These are phyloP conservation scores for Microcyclosporella mali DNA, from an alignment of 2,329 filamentous ascomycete species.

Conservation along the genomic window DNA sequence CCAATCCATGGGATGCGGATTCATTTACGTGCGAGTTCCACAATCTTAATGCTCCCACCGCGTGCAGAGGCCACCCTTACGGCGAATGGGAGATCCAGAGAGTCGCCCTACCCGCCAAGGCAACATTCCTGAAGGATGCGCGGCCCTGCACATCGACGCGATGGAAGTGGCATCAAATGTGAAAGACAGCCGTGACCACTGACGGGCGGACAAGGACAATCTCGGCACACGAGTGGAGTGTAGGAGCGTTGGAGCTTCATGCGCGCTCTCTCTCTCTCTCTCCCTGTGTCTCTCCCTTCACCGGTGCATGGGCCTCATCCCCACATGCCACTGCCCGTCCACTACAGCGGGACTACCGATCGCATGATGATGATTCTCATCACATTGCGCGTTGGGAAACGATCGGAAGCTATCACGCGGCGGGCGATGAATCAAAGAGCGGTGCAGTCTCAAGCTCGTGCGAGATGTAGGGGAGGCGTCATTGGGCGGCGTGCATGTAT, in stretches of 20 bases:
- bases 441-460: no score
- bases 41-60: slow-evolving; percentile 9
- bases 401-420: no score
- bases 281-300: no score
- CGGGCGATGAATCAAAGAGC: no score
- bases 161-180: slow-evolving; percentile 1
- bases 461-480: no score
- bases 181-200: no score
- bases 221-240: slow-evolving; percentile 9
- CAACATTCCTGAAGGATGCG: slow-evolving; percentile 11
- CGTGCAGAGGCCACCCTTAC: not conserved
- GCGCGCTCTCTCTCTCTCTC: slow-evolving; percentile 2
- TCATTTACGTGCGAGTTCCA: no score
- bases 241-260: not conserved
- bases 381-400: no score
- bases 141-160: slow-evolving; percentile 6
- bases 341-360: no score
- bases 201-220: not conserved
- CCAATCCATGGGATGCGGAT: no score
- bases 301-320: slow-evolving; percentile 3
- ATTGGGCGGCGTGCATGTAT: no score
- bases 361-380: no score
- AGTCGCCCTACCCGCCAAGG: slow-evolving; percentile 15
- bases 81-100: slow-evolving; percentile 2
- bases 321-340: not conserved